Percentiles rank a stretch among this genome's conserved stretches.
Evolutionary conservation across 2,329 filamentous ascomycete species (phyloP).

Genomic region (Didymella pomorum): DNA sequence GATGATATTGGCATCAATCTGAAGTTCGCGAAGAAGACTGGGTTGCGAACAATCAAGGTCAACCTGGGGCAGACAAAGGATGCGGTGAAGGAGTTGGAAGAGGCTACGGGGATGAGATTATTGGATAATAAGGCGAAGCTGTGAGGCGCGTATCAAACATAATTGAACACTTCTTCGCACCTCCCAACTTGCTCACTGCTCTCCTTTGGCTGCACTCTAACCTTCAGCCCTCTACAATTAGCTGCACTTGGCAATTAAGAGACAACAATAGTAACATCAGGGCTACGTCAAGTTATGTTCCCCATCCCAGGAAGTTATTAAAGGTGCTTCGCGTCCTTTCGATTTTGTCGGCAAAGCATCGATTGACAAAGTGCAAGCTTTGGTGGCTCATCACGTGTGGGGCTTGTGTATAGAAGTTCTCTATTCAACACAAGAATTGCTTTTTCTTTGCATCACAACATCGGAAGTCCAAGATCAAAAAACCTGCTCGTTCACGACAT

Average conservation of each 20-base stretch:
- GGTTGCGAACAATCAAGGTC: slow-evolving; percentile 87
- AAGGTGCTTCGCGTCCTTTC: too few species aligned
- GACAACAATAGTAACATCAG: background rate
- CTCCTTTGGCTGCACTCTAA: background rate
- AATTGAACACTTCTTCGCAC: background rate
- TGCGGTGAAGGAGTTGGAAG: slow-evolving; percentile 83
- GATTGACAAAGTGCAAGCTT: too few species aligned
- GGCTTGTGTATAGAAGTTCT: too few species aligned
- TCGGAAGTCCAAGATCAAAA: too few species aligned
- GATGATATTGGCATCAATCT: slow-evolving; percentile 96
- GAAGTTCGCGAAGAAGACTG: slow-evolving; percentile 76
- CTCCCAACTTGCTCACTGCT: background rate
- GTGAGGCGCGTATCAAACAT: slow-evolving; percentile 12
- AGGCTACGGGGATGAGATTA: slow-evolving; percentile 72
- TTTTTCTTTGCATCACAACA: too few species aligned
- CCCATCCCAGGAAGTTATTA: too few species aligned
- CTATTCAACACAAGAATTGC: too few species aligned
- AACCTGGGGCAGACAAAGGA: slow-evolving; percentile 77
- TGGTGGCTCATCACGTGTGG: too few species aligned
- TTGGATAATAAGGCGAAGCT: slow-evolving; percentile 55
- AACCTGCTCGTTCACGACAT: too few species aligned
- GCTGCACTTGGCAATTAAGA: background rate
- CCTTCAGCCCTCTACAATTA: too few species aligned
- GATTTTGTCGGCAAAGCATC: too few species aligned
- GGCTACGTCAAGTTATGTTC: background rate